Evolutionary conservation across 148 eudicot genomes (phyloP).

Genomic region (Chenopodium formosanum): DNA sequence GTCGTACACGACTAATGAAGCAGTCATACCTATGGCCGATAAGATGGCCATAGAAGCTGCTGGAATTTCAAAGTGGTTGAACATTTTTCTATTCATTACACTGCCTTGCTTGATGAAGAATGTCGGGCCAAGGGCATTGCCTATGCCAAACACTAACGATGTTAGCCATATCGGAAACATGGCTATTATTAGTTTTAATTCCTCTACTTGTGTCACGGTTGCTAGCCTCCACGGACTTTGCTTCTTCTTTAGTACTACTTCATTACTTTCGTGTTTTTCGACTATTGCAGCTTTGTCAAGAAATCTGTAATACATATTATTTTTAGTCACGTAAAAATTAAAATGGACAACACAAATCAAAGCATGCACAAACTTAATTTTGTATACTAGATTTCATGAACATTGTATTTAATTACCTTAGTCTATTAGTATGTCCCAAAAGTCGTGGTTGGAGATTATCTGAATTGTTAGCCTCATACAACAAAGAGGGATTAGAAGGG

Average conservation of each 20-base stretch:
- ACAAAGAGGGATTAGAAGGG: conserved; percentile 31
- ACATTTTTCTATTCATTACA: conserved; percentile 37
- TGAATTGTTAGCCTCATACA: conserved; percentile 41
- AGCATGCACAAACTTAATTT: no score
- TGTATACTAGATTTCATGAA: background rate
- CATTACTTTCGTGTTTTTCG: conserved; percentile 21
- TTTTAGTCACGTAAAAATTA: no score
- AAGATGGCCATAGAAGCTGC: conserved; percentile 47
- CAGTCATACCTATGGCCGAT: conserved; percentile 37
- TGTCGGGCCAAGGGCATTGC: conserved; percentile 48
- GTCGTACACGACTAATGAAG: conserved; percentile 45
- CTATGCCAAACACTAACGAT: conserved; percentile 48
- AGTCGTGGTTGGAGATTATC: conserved; percentile 31
- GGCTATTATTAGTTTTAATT: conserved; percentile 50
- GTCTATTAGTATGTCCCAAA: conserved; percentile 47
- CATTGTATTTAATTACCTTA: conserved; percentile 26
- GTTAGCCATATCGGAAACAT: conserved; percentile 64
- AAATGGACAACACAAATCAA: no score
- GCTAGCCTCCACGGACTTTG: conserved; percentile 55
- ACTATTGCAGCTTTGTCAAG: conserved; percentile 42
- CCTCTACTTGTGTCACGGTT: conserved; percentile 60
- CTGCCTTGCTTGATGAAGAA: conserved; percentile 61
- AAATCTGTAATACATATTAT: conserved; percentile 3
- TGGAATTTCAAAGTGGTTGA: conserved; percentile 42
- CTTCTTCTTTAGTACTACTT: conserved; percentile 3